Base-by-base conservation (phyloP, 345 rosid genomes). In the Lumnitzera littorea region DNA sequence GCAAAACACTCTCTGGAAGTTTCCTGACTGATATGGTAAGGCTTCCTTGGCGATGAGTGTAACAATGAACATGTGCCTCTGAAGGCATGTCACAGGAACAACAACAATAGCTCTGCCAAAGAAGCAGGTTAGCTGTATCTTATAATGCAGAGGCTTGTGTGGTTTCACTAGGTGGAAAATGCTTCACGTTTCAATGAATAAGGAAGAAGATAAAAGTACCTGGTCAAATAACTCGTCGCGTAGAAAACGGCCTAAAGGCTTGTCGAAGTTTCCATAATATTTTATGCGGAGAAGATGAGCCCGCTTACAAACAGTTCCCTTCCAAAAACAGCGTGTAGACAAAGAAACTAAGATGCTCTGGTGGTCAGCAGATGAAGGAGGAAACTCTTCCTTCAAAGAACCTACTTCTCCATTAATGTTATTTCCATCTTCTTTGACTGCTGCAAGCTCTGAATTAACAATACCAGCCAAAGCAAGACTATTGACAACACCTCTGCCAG, bases 311-410 rank as follows among this genome's bases (percentile, higher is more conserved):
- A 90, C 91, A 60, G 92, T 86, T 57, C 97, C 97, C 64, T 94
- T 88, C 92, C 91, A 79, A 53, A 90, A 95, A 65, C 96, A 90
- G 55, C 99, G 88, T 53, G 95, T 82, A 64, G 99, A 90, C 53
- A 85, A 72, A 50, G 99, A 90, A 65, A 94, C 97, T 82, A 94
- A 76, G 75, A 94, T 94, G 82, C 97, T 94, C 72, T 84, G 99
- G 74, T 94, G 91, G 64, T 90, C 96, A 23, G 96, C 86, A 68
- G 95, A 68, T 66, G 99, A 80, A 17, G 99, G 92, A 74, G 86
- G 84, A 81, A 94, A 88, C 60, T 88, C 97, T 60, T 83, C 96
- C 72, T 87, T 87, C 15, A 72, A 76, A 68, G 87, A 64, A 61
- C 72, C 86, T 27, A 61, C 60, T 58, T 77, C 87, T 72, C 80